Evolutionary conservation across 768 basidiomycete genomes (phyloP).

Genomic region (Nidula microcarpa): DNA sequence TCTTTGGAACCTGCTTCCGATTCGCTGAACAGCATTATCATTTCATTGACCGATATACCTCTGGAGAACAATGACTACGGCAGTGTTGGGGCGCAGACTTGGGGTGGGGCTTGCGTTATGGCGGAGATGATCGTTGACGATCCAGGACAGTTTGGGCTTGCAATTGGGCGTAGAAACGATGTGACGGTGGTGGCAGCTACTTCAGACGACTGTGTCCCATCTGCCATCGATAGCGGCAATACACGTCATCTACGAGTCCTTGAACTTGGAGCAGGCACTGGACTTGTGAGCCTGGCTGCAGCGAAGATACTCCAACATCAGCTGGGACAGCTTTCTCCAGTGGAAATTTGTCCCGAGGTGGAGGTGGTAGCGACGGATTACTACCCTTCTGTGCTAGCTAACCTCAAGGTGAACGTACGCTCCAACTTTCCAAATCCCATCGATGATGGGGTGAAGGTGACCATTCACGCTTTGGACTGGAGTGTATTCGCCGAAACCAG

Average conservation of each 20-base stretch:
- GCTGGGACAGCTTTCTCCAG: not conserved
- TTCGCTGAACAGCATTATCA: slow-evolving; percentile 16
- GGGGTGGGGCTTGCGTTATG: slow-evolving; percentile 83
- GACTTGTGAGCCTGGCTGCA: slow-evolving; percentile 65
- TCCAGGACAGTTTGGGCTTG: slow-evolving; percentile 49
- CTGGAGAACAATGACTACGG: slow-evolving; percentile 66
- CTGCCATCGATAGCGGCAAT: too few relatives aligned
- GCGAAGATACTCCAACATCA: slow-evolving; percentile 38
- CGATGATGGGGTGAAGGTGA: not conserved
- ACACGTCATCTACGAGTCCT: slow-evolving; percentile 40
- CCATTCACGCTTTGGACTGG: slow-evolving; percentile 64
- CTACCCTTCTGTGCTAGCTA: slow-evolving; percentile 68
- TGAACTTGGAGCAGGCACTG: slow-evolving; percentile 85
- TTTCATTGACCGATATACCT: slow-evolving; percentile 64
- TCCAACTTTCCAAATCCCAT: slow-evolving; percentile 43
- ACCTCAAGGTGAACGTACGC: slow-evolving; percentile 59
- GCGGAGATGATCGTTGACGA: slow-evolving; percentile 66
- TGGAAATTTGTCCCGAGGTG: slow-evolving; percentile 9
- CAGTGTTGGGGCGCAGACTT: slow-evolving; percentile 84
- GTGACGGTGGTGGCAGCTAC: not conserved
- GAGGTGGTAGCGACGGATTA: slow-evolving; percentile 72
- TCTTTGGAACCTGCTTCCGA: slow-evolving; percentile 4
- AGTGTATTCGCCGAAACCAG: slow-evolving; percentile 21
- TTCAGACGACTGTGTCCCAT: not conserved
- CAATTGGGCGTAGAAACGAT: too few relatives aligned